Evolutionary conservation across 1,284 basidiomycete genomes (phyloP), one percentile per base, ranked within the genome.

Genomic region (Ganoderma leucocontextum): DNA sequence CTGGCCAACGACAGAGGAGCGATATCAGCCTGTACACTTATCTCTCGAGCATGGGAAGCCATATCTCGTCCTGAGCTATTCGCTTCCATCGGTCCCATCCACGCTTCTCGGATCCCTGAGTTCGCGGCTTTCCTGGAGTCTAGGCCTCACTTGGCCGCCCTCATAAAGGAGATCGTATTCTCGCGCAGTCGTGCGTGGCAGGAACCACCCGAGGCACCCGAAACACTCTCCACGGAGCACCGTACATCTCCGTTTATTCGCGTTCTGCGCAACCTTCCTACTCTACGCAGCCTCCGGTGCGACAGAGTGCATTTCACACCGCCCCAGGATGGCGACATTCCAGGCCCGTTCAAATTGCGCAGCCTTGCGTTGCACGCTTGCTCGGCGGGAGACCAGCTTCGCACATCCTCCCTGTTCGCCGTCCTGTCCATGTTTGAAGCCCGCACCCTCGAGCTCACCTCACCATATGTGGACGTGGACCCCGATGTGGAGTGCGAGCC

Each of bases 41-140:
- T 55, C 52, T 55, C 52, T 29, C 52, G 52, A 55, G 52, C 52
- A 55, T 55, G 52, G 52, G 52, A 55, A 55, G 29, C 17, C 15
- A 33, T 33, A 35, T 55, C 52, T 55, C 52, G 33, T 33, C 47
- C 52, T 35, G 52, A 55, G 33, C 52, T 55, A 2, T 55, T 55
- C 52, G 52, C 52, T 55, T 55, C 52, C 33, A 55, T 55, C 33
- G 52, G 52, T 19, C 52, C 33, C 29, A 55, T 55, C 52, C 52
- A 55, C 52, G 52, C 52, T 35, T 55, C 52, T 19, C 52, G 29
- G 15, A 33, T 55, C 17, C 52, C 52, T 17, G 52, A 33, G 6
- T 55, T 55, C 29, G 33, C 52, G 6, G 15, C 29, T 55, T 55
- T 55, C 33, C 33, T 55, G 17, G 52, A 55, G 29, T 55, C 52